Evolutionary conservation across 2,329 filamentous ascomycete genomes (phyloP), one percentile per base, ranked within the genome.

Genomic region (Ceratocystis colombiana): DNA sequence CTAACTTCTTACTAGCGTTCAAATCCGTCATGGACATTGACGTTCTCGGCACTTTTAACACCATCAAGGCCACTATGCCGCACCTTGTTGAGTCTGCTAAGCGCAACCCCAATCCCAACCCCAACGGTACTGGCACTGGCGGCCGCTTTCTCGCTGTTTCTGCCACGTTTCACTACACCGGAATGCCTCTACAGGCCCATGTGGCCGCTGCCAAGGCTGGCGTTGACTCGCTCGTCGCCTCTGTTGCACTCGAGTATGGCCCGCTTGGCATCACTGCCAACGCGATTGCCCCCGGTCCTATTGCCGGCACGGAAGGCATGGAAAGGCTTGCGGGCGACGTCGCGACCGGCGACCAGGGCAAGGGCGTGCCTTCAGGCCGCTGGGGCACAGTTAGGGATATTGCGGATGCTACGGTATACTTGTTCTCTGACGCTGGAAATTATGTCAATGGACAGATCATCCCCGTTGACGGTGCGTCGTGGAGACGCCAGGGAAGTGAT

Each of bases 21-120:
- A 95, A 92, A 76, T 82, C 89, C 0, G 94, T 99, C 70, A 93
- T 97, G 72, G 94, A 97, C 69, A 99, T 99, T 72, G 94, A 97
- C 74, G 88, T 96, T 2, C 76, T 97, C 45, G 94, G 94, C 41
- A 95, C 89, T 17, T 99, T 89, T 78, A 96, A 97, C 78, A 96
- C 91, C 2, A 81, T 96, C 73, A 97, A 97, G 77, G 91, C 93
- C 2, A 94, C 90, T 0, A 78, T 96, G 44, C 90, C 90, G 0
- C 82, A 96, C 72, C 83, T 99, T 2, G 76, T 90, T 12, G 81
- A 84, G 71, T 95, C 90, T n/a, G 86, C 88, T 0, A 70, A 71
- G 59, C 61, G 67, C 30, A 76, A 77, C 44, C 83, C 82, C 20
- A 84, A 88, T 70, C 81, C 83, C 1, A 83, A 83, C 68, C 77